These are phyloP conservation scores for Geotrichum reessii DNA, from an alignment of 1,139 yeast species.

Conservation along the genomic window DNA sequence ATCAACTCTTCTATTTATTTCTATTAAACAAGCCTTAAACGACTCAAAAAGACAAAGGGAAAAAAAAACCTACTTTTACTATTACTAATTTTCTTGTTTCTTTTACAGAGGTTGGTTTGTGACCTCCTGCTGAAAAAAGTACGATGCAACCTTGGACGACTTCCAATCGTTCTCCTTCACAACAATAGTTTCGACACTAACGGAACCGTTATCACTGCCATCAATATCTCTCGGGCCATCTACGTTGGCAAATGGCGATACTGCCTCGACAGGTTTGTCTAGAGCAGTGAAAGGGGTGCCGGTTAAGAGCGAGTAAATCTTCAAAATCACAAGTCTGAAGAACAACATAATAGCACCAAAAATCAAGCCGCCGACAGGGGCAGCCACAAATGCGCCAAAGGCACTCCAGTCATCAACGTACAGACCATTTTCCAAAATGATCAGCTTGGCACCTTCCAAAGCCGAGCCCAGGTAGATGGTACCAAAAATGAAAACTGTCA, in stretches of 20 bases:
- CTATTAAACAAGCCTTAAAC: neutral
- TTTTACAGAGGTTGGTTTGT: neutral
- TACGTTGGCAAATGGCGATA: slow-evolving; percentile 18
- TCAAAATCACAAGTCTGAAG: slow-evolving; percentile 44
- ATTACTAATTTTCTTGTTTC: neutral
- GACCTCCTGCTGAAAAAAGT: slow-evolving; percentile 5
- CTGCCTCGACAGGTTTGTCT: slow-evolving; percentile 40
- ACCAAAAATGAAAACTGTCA: slow-evolving; percentile 79
- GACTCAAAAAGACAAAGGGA: no score
- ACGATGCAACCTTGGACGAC: slow-evolving; percentile 11
- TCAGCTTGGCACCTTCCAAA: slow-evolving; percentile 67
- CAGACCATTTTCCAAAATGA: slow-evolving; percentile 71
- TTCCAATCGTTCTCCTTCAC: slow-evolving; percentile 10
- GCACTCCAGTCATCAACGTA: slow-evolving; percentile 88
- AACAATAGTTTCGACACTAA: neutral
- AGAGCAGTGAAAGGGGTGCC: slow-evolving; percentile 53
- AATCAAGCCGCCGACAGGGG: slow-evolving; percentile 75
- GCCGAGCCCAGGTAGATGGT: slow-evolving; percentile 69
- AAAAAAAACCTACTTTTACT: neutral
- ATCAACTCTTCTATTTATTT: neutral
- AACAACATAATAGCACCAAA: slow-evolving; percentile 51
- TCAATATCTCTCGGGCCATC: slow-evolving; percentile 6
- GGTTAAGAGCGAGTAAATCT: slow-evolving; percentile 38
- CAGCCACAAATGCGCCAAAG: slow-evolving; percentile 88
- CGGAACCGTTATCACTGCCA: neutral